These are phyloP conservation scores for Cucurbita maxima DNA, from an alignment of 306 rosid species.

Conservation along the genomic window DNA sequence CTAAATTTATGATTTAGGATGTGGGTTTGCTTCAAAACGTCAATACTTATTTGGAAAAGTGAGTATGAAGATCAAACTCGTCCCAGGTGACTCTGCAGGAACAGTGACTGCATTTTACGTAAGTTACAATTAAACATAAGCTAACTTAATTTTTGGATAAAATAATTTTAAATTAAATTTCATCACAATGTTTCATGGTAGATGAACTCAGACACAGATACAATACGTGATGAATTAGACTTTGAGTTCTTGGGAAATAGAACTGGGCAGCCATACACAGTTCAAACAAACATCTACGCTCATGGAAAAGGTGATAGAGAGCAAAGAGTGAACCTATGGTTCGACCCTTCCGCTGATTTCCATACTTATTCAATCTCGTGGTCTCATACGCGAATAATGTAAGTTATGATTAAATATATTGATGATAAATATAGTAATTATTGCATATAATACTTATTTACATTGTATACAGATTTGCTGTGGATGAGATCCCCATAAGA, in stretches of 20 bases:
- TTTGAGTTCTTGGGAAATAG: slow-evolving; percentile 94
- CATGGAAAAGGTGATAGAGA: slow-evolving; percentile 79
- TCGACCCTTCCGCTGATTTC: slow-evolving; percentile 63
- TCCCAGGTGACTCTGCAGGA: slow-evolving; percentile 90
- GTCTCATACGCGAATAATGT: slow-evolving; percentile 61
- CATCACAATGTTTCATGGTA: background rate
- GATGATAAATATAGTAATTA: too few relatives aligned
- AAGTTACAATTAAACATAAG: background rate
- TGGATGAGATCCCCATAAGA: slow-evolving; percentile 64
- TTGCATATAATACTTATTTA: too few relatives aligned
- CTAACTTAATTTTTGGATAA: background rate
- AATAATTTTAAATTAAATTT: background rate
- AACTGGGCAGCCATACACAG: slow-evolving; percentile 75
- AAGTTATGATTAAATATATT: slow-evolving; percentile 2
- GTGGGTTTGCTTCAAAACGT: slow-evolving; percentile 71
- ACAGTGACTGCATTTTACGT: slow-evolving; percentile 95
- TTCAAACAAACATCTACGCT: slow-evolving; percentile 79
- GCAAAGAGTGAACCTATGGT: slow-evolving; percentile 87
- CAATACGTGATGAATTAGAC: slow-evolving; percentile 71
- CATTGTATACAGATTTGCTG: slow-evolving; percentile 36
- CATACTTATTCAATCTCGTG: slow-evolving; percentile 74
- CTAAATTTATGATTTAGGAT: slow-evolving; percentile 23
- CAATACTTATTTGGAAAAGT: slow-evolving; percentile 78
- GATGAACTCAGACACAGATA: slow-evolving; percentile 60
- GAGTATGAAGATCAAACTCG: slow-evolving; percentile 92